Base-by-base conservation (phyloP, 176 grass and related monocot genomes). In the Phoenix dactylifera region DNA sequence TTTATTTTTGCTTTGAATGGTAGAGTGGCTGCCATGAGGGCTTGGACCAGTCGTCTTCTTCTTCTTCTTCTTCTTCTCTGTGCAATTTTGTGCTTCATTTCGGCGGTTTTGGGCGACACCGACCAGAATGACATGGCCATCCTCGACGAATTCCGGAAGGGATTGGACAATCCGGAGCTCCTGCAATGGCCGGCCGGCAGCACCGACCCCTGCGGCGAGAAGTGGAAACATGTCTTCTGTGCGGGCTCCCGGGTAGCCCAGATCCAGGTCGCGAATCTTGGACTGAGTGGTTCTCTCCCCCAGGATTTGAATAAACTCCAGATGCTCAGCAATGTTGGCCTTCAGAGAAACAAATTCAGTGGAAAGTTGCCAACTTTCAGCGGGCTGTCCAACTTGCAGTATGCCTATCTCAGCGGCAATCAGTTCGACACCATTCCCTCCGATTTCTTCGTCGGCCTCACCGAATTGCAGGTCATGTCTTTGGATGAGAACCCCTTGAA, bases 321-420 rank as follows among this genome's bases (percentile, higher is more conserved):
- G 12, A 75, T 71, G 26, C 87, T 96, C 3, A 22, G 49, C 32
- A 80, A 69, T 12, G 74, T 96, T 64, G 85, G 86, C 51, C 74
- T 96, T 22, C 92, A 96, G 69, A 73, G 51, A 54, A 96, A 96
- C 80, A 2, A 18, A 15, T 71, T 97, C 24, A 49, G 60, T 10
- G 92, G 92, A 17, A 15, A 51, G 1, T 64, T 97, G 58, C 92
- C 92, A 0, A 91, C 92, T 51, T 76, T 97, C 74, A 16, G 25
- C 1, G 83, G 78, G 23, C 77, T 97, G 58, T 3, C 84, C 9
- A 2, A 5, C 1, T 76, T 97, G 71, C 58, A 79, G 67, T 57
- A 23, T 7, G 87, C 81, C 51, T 96, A 66, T 71, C 70, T 96
- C 57, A 87, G 83, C 57, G 58, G 32, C 62, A 96, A 96, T 76